Percentiles rank a stretch among this genome's conserved stretches.
These are phyloP conservation scores for Cornus suecica DNA, from an alignment of 148 eudicot species.

Conservation along the genomic window DNA sequence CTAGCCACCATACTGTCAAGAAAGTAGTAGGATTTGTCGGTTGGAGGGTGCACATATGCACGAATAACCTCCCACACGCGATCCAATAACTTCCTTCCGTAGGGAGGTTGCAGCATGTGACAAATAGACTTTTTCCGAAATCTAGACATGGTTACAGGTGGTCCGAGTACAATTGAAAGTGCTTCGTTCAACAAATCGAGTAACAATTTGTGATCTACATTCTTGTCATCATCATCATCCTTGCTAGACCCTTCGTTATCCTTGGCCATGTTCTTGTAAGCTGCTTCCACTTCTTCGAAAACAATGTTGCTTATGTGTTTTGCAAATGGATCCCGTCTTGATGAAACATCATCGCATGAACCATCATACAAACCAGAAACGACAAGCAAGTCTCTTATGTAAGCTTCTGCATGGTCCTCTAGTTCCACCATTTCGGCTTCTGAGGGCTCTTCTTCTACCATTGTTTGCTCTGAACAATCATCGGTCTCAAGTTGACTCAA, in stretches of 20 bases:
- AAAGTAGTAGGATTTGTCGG: conserved; percentile 34
- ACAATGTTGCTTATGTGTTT: conserved; percentile 56
- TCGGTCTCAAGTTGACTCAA: conserved; percentile 61
- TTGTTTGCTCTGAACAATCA: conserved; percentile 46
- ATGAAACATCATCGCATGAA: conserved; percentile 41
- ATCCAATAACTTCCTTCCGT: conserved; percentile 60
- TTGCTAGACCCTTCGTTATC: conserved; percentile 27
- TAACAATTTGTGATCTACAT: conserved; percentile 55
- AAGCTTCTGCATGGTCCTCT: conserved; percentile 73
- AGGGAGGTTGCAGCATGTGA: conserved; percentile 29
- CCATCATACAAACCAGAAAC: conserved; percentile 70
- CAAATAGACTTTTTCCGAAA: conserved; percentile 45
- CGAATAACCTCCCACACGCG: conserved; percentile 59
- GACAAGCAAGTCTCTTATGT: conserved; percentile 66
- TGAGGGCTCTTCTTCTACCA: conserved; percentile 41
- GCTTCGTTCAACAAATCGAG: conserved; percentile 75
- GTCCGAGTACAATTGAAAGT: conserved; percentile 52
- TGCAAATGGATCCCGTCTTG: conserved; percentile 70
- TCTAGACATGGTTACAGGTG: conserved; percentile 44
- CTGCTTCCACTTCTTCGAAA: conserved; percentile 73
- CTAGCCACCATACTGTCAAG: conserved; percentile 61
- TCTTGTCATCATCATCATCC: conserved; percentile 24
- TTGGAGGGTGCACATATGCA: conserved; percentile 43
- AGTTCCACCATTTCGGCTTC: conserved; percentile 49
- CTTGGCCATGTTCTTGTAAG: conserved; percentile 34